These are phyloP conservation scores for Shiraia sp. DNA, from an alignment of 2,329 filamentous ascomycete genomes.

Conservation along the genomic window DNA sequence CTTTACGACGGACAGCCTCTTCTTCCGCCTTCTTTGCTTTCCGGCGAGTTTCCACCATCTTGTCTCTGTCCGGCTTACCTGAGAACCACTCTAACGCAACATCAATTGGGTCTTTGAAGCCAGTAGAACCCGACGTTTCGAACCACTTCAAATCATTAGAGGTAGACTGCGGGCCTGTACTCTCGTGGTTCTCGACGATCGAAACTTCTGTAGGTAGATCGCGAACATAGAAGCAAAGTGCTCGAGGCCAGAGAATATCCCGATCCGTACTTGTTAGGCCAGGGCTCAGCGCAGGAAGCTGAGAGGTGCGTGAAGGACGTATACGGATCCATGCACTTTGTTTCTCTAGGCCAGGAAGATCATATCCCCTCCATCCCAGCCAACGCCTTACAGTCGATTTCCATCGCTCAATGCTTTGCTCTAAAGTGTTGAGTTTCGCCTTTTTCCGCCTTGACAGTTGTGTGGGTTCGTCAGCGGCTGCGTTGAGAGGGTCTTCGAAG, in stretches of 20 bases:
- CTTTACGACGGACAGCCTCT: constrained; percentile 46
- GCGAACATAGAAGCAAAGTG: constrained; percentile 37
- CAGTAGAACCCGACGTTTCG: constrained; percentile 26
- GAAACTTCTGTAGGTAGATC: background rate
- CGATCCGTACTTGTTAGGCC: constrained; percentile 14
- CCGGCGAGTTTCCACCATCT: constrained; percentile 42
- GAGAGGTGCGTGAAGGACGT: constrained; percentile 20
- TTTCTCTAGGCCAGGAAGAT: constrained; percentile 27
- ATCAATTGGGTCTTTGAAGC: constrained; percentile 43
- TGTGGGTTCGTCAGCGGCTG: constrained; percentile 17
- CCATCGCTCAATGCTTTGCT: constrained; percentile 40
- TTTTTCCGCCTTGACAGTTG: constrained; percentile 28
- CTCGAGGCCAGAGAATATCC: constrained; percentile 44
- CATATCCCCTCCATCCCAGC: constrained; percentile 42
- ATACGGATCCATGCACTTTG: constrained; percentile 38
- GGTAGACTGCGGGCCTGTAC: constrained; percentile 1
- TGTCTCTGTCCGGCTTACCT: constrained; percentile 41
- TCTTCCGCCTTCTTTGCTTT: constrained; percentile 52
- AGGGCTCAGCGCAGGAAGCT: constrained; percentile 15
- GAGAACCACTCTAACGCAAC: constrained; percentile 43
- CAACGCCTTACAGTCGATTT: constrained; percentile 38
- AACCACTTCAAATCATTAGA: constrained; percentile 33
- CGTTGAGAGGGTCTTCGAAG: constrained; percentile 34
- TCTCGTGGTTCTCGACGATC: background rate
- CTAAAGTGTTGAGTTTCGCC: constrained; percentile 25